These are phyloP conservation scores for Euphorbia peplus DNA, from an alignment of 345 rosid species.

Conservation along the genomic window DNA sequence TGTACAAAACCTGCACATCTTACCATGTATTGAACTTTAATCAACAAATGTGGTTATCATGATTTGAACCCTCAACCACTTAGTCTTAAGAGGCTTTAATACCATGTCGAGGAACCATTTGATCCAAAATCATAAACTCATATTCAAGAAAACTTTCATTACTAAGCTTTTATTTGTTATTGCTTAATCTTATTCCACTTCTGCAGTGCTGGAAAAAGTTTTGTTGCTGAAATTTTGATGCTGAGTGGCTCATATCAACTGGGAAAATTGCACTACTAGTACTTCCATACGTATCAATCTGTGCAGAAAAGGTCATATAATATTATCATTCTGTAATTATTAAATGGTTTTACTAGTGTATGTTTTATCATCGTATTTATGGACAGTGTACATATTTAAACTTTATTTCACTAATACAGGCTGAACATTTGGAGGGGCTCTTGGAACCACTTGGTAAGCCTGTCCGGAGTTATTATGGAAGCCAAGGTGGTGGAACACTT, in stretches of 20 bases:
- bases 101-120: no score
- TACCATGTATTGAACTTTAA: no score
- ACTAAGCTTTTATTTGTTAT: not conserved
- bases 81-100: no score
- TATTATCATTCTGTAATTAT: conserved; percentile 6
- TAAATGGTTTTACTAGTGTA: conserved; percentile 16
- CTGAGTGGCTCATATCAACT: conserved; percentile 74
- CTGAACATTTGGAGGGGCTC: conserved; percentile 87
- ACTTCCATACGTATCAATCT: conserved; percentile 96
- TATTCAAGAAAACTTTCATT: conserved; percentile 8
- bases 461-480: conserved; percentile 90
- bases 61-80: no score
- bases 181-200: conserved; percentile 24
- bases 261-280: conserved; percentile 89
- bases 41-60: no score
- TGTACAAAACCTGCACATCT: no score
- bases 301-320: conserved; percentile 76
- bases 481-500: conserved; percentile 96
- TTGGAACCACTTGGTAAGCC: conserved; percentile 92
- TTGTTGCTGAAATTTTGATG: conserved; percentile 98
- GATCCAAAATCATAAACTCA: no score
- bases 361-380: conserved; percentile 6
- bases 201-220: conserved; percentile 94
- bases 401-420: conserved; percentile 52
- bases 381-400: not conserved